Evolutionary conservation across 345 rosid genomes (phyloP).

Genomic region (Bruguiera sexangula): DNA sequence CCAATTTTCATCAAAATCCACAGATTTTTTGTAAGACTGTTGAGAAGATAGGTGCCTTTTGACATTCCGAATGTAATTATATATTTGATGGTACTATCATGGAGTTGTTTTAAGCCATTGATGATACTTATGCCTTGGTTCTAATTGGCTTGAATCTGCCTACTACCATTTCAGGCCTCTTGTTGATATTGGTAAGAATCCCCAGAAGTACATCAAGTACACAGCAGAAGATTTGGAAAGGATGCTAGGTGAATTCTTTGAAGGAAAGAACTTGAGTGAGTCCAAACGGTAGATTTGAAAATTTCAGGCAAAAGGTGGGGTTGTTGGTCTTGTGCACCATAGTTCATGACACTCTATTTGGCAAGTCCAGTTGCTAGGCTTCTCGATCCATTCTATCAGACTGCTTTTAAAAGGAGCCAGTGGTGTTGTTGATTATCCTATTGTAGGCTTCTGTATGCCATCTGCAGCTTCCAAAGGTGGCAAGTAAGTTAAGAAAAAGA

Average conservation of each 20-base stretch:
- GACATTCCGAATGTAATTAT: too few relatives aligned
- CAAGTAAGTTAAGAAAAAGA: neutral
- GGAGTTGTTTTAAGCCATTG: too few relatives aligned
- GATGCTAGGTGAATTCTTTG: conserved; percentile 90
- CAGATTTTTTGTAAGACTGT: too few relatives aligned
- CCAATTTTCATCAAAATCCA: too few relatives aligned
- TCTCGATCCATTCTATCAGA: neutral
- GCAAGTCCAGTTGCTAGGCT: neutral
- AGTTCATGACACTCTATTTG: neutral
- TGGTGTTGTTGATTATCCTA: neutral
- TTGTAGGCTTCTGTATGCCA: too few relatives aligned
- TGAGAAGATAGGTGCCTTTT: too few relatives aligned
- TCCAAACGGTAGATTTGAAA: conserved; percentile 47
- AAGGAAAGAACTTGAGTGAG: conserved; percentile 74
- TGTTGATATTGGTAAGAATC: conserved; percentile 78
- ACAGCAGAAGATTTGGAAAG: conserved; percentile 87
- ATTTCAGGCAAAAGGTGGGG: neutral
- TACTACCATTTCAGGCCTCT: conserved; percentile 52
- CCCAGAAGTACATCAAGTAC: conserved; percentile 81
- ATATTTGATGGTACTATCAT: too few relatives aligned
- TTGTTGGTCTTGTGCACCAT: neutral
- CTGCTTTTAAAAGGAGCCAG: neutral
- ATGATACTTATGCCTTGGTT: too few relatives aligned
- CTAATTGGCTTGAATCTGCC: neutral
- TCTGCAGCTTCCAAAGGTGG: neutral